Evolutionary conservation across 78 protist genomes (phyloP), one percentile per base, ranked within the genome.

Genomic region (Dictyostelium intermedium): DNA sequence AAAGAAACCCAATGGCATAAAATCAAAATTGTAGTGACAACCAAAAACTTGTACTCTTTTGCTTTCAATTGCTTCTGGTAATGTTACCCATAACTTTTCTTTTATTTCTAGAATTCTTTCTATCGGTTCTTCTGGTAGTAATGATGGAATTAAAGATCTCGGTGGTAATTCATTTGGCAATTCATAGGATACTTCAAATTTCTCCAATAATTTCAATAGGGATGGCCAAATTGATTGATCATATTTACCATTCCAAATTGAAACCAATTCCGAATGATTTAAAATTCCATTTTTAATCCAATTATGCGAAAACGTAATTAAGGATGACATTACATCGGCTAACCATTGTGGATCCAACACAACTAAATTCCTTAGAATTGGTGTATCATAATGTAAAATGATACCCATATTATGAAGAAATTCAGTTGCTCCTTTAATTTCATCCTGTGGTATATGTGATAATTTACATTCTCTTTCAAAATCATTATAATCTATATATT

Each of bases 261-360:
- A n/a, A 27, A 53, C 50, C 34, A 93, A 53, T 3, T 93, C 96
- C 5, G 66, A 50, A 85, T 81, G 87, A 30, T 50, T 53, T 20
- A 93, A 83, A 30, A 93, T 93, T 50, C 96, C 96, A 14, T 56
- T 32, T 74, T 72, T 83, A 23, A 83, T 82, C 93, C 89, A 93
- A 66, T 80, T 84, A 43, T 93, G 92, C 3, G 91, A 82, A 56
- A 85, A 82, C 5, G 96, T 93, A 45, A 93, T 83, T 20, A 93
- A 56, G 14, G 91, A 78, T 16, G 76, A 34, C 92, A 93, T 86
- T 56, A 93, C 91, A 43, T 93, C 93, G 1, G 91, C 93, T 27
- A 93, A n/a, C 96, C 96, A 93, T 61, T 93, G 96, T 20, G 96
- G 96, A 70, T 84, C 89, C 5, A 93, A 91, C 9, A 93, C 83